Conservation (phyloP, 371 early-diverging fungal species). For the Synchytrium microbalum region DNA sequence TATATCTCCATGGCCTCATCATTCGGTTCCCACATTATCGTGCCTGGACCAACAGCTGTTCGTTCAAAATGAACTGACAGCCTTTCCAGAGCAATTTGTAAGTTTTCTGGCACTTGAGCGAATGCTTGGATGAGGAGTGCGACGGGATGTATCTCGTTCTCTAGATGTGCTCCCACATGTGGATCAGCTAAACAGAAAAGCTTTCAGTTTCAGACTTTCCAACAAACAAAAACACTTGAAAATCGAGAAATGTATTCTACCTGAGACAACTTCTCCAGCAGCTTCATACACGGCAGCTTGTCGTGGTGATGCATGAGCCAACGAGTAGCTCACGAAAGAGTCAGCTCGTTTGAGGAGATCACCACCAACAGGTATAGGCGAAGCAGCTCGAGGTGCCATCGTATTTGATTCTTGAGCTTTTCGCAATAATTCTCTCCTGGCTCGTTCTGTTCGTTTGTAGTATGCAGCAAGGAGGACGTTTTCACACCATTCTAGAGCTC, state of each 20-base stretch:
- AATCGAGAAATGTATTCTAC: background rate
- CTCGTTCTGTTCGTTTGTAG: constrained; percentile 28
- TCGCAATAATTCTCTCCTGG: background rate
- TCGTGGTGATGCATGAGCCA: background rate
- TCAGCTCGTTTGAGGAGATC: background rate
- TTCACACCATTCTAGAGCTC: constrained; percentile 92
- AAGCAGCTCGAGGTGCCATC: background rate
- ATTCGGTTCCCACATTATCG: constrained; percentile 60
- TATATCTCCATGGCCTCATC: constrained; percentile 55
- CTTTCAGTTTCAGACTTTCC: too few species aligned
- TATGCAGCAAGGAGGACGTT: constrained; percentile 70
- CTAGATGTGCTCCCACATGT: background rate
- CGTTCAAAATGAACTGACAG: constrained; percentile 38
- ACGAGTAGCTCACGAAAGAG: background rate
- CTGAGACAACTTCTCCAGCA: background rate
- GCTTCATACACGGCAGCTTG: background rate
- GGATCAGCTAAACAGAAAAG: constrained; percentile 2
- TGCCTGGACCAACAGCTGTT: constrained; percentile 38
- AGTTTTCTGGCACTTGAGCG: background rate
- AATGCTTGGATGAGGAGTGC: background rate
- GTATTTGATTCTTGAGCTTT: background rate
- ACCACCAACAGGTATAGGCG: background rate
- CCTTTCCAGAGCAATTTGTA: background rate
- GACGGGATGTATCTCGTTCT: background rate
- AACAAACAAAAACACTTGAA: background rate